Evolutionary conservation across 768 basidiomycete species (phyloP).

Genomic region (Tulasnella calospora): DNA sequence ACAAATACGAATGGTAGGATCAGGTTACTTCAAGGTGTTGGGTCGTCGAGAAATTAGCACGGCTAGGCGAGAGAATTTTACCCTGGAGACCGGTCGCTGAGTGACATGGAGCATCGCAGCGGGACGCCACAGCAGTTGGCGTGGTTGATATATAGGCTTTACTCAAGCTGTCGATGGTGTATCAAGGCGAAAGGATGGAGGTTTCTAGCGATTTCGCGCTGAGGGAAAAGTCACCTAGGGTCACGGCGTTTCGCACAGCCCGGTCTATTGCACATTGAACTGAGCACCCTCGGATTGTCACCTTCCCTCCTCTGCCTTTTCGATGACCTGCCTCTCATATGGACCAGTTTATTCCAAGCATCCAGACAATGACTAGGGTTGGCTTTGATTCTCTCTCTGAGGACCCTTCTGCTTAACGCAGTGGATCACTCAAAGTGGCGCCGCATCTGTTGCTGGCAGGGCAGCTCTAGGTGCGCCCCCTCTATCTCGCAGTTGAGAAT

Average conservation of each 20-base stretch:
- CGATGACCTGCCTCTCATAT: background rate
- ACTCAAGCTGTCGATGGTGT: no score
- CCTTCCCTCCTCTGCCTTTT: background rate
- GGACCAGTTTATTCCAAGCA: background rate
- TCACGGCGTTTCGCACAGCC: background rate
- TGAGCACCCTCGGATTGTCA: background rate
- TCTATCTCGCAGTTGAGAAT: background rate
- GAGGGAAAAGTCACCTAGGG: background rate
- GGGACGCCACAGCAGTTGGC: no score
- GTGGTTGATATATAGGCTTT: no score
- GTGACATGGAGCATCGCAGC: no score
- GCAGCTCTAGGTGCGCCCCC: conserved; percentile 15
- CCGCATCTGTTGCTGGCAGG: conserved; percentile 15
- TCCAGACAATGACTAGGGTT: conserved; percentile 7
- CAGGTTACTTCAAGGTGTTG: no score
- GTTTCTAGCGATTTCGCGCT: background rate
- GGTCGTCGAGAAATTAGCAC: no score
- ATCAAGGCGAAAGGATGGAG: background rate
- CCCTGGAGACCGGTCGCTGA: no score
- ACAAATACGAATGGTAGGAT: no score
- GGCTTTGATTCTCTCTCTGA: background rate
- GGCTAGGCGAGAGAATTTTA: no score
- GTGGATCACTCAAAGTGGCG: background rate
- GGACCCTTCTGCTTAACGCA: background rate
- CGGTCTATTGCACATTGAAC: background rate